A percentile compares a stretch with the other conserved stretches of the same genome.
Evolutionary conservation across 768 basidiomycete genomes (phyloP).

Genomic region (Suillus plorans): DNA sequence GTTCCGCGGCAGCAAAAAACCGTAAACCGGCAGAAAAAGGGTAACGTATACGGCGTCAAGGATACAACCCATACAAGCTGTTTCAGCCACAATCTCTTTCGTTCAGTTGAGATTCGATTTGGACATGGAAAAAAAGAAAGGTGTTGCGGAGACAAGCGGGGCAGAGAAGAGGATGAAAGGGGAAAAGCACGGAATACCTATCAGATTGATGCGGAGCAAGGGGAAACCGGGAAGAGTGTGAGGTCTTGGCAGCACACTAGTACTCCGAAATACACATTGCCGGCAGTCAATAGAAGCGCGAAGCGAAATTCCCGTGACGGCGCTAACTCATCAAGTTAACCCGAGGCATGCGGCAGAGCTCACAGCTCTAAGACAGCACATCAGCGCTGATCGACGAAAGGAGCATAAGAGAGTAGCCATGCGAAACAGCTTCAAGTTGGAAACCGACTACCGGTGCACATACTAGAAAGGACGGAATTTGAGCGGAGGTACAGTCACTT

Average conservation of each 20-base stretch:
- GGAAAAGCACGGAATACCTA: background rate
- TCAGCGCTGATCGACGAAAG: background rate
- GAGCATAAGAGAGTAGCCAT: background rate
- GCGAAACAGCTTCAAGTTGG: slow-evolving; percentile 1
- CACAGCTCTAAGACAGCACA: background rate
- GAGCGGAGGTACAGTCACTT: slow-evolving; percentile 30
- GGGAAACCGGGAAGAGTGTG: background rate
- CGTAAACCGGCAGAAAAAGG: slow-evolving; percentile 17
- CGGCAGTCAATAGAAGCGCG: background rate
- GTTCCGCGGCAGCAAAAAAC: slow-evolving; percentile 6
- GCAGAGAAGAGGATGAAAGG: slow-evolving; percentile 11
- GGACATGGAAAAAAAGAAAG: slow-evolving; percentile 1
- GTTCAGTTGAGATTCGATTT: slow-evolving; percentile 11
- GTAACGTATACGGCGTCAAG: slow-evolving; percentile 24
- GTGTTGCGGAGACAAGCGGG: slow-evolving; percentile 25
- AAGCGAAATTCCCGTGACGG: slow-evolving; percentile 6
- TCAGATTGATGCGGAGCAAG: background rate
- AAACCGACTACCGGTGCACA: too few relatives aligned
- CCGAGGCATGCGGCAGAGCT: background rate
- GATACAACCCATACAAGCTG: background rate
- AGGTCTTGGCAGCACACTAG: background rate
- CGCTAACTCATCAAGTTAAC: slow-evolving; percentile 6
- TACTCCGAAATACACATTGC: slow-evolving; percentile 12
- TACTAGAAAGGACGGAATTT: slow-evolving; percentile 17
- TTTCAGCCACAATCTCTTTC: slow-evolving; percentile 10